Evolutionary conservation across 495 filamentous ascomycete genomes (phyloP).

Genomic region (Hyaloscypha variabilis): DNA sequence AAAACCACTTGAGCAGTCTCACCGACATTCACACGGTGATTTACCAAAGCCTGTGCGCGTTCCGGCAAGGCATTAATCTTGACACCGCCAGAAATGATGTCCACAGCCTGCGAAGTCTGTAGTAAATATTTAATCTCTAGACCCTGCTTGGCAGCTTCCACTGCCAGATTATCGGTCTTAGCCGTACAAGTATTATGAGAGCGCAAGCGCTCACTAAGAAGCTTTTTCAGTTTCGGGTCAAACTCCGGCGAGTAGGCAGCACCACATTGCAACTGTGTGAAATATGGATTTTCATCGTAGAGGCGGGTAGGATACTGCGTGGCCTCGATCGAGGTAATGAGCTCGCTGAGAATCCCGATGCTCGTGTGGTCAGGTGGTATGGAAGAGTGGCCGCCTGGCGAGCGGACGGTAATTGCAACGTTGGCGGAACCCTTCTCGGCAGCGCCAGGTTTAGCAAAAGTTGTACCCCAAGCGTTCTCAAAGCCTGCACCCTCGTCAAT

Average conservation of each 20-base stretch:
- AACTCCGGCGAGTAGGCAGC: no score
- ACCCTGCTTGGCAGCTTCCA: no score
- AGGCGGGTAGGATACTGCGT: constrained; percentile 54
- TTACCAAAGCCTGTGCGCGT: constrained; percentile 56
- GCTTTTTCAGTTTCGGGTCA: no score
- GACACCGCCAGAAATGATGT: constrained; percentile 40
- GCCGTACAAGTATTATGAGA: no score
- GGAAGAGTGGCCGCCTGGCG: constrained; percentile 63
- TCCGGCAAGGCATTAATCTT: constrained; percentile 63
- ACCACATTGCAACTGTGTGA: constrained; percentile 57
- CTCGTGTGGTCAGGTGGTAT: constrained; percentile 62
- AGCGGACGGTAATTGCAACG: constrained; percentile 54
- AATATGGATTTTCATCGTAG: constrained; percentile 39
- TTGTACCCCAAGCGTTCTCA: constrained; percentile 44
- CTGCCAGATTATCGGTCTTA: no score
- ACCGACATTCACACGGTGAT: constrained; percentile 65
- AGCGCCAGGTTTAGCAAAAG: constrained; percentile 42
- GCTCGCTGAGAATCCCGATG: constrained; percentile 65
- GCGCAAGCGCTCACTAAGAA: no score
- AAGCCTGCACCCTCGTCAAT: constrained; percentile 65
- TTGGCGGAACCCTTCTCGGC: constrained; percentile 62
- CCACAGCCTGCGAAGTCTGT: constrained; percentile 33
- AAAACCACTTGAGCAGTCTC: constrained; percentile 41
- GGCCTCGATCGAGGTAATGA: constrained; percentile 59
- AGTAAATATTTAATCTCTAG: constrained; percentile 34